Evolutionary conservation across 2,329 filamentous ascomycete genomes (phyloP), one percentile per base, ranked within the genome.

Genomic region (Neocucurbitaria cava): DNA sequence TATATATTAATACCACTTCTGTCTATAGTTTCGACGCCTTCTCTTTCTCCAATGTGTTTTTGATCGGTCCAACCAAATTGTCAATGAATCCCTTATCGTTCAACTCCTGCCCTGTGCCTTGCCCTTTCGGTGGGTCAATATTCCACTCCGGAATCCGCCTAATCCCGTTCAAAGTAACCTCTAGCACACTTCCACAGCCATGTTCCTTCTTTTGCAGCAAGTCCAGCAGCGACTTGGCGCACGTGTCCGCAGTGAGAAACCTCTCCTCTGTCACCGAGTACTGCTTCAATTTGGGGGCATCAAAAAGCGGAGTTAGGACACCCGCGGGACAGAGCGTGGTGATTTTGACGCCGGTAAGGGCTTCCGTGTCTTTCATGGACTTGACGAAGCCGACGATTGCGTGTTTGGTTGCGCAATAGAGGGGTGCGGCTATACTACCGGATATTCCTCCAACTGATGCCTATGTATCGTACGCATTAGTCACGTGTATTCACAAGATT

Each of bases 401-500:
- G 40, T 73, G 70, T 43, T 73, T 72, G 0, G 68, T 72, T 11
- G 70, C 70, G 36, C 62, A 68, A 46, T 73, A 73, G 9, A 73
- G 52, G 0, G 70, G 69, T 9, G 64, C 64, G 21, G 64, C 63
- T n/a, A 69, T 46, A 40, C 40, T 66, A 11, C 68, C 68, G 26
- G 49, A n/a, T 8, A 72, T 47, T 1, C 70, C 70, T 2, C 49
- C 69, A 3, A 70, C 58, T 0, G 69, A 71, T 2, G 70, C 55
- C 68, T 71, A 23, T 21, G n/a, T n/a, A n/a, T n/a, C 11, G 18
- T 15, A 6, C 18, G 13, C 8, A 21, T 39, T n/a, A 39, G 36
- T 23, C 10, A 21, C n/a, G 10, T 5, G 10, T 21, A 23, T 39
- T 23, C 36, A 21, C 10, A 9, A 20, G 7, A 21, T 24, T 39